Conservation (phyloP, 2,329 filamentous ascomycete genomes). For the Microsporum canis region DNA sequence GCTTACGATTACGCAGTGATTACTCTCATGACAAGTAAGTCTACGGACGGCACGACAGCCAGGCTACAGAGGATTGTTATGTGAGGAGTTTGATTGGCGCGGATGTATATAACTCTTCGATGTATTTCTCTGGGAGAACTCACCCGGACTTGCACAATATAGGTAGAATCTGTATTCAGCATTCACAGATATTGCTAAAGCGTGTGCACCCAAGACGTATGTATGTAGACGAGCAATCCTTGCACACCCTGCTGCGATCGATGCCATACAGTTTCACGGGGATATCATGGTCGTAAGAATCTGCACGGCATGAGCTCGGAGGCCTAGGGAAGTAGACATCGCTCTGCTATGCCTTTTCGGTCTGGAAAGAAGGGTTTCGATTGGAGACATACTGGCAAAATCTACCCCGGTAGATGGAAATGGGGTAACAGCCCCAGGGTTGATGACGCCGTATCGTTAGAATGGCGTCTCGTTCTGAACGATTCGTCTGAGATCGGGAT, state of each 20-base stretch:
- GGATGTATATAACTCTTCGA: not conserved
- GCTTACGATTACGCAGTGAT: not conserved
- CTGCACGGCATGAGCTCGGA: not conserved
- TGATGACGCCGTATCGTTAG: too few relatives aligned
- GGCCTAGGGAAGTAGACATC: too few relatives aligned
- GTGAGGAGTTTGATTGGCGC: not conserved
- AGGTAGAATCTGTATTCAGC: too few relatives aligned
- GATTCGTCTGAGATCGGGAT: too few relatives aligned
- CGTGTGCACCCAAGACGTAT: not conserved
- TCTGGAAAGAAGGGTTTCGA: too few relatives aligned
- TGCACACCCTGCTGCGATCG: not conserved
- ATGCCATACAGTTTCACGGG: not conserved
- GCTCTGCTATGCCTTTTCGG: too few relatives aligned
- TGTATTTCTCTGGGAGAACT: not conserved
- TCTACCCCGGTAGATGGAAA: too few relatives aligned
- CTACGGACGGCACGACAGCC: not conserved
- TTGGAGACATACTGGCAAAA: too few relatives aligned
- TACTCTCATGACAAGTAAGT: not conserved
- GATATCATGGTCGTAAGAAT: not conserved
- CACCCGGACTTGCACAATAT: not conserved
- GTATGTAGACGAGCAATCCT: not conserved
- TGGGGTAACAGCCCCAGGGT: too few relatives aligned
- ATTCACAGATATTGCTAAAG: too few relatives aligned
- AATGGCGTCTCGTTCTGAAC: too few relatives aligned
- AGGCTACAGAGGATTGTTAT: not conserved